Evolutionary conservation across 2,329 filamentous ascomycete species (phyloP), one percentile per base, ranked within the genome.

Genomic region (Diaporthe eres): DNA sequence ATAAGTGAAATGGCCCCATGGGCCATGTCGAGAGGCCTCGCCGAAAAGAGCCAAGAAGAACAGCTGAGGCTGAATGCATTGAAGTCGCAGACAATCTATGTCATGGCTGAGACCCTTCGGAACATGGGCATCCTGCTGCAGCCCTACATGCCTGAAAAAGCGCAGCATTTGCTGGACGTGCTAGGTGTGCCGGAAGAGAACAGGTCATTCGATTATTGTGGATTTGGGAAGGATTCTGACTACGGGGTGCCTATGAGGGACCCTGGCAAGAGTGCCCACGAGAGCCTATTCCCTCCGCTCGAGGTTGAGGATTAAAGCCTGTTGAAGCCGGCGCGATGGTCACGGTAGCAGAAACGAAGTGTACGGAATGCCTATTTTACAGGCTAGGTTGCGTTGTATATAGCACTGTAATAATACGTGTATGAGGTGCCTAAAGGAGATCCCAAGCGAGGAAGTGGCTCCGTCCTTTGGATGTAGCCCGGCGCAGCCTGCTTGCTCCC

Each of bases 81-180:
- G 55, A 31, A 61, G 17, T 57, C 19, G 78, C 86, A 88, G 79
- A 88, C 90, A 51, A 87, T 99, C 39, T 98, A 91, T 82, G 88
- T 93, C 58, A 87, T 89, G 58, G 90, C 92, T 12, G 97, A 99
- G 84, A 90, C 93, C 6, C 83, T 98, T 63, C 93, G 97, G 51
- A 91, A 98, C 34, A 87, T 89, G 0, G 95, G 93, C 19, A 98
- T 99, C 79, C 87, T 98, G 63, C 86, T 99, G 60, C 96, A 98
- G 83, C 95, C 97, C 1, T 94, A 96, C 81, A 98, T 99, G 90
- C 97, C 97, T 0, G 88, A 86, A 55, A 98, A 97, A 83, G 90
- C 95, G 63, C 84, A 85, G 15, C 86, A 91, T 78, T 84, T 98
- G 44, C 89, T 99, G 0, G 93, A 98, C 82, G 90, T 93, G 80